Conservation (phyloP, 805 yeast genomes). For the Dipodascus geniculatus region DNA sequence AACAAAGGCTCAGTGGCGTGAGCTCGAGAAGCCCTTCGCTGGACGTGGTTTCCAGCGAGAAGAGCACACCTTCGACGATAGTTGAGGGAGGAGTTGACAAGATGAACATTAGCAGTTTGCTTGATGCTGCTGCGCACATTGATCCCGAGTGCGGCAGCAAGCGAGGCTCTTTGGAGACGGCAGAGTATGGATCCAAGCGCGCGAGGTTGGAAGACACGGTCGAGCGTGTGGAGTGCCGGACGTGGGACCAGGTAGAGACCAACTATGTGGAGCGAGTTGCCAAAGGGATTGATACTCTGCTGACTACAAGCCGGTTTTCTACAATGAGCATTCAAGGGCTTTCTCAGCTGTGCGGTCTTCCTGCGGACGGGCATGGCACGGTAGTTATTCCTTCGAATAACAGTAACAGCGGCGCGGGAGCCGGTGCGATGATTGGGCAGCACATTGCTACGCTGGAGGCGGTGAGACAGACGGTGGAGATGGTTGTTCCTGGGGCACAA, state of each 20-base stretch:
- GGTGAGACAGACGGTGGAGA: slow-evolving; percentile 20
- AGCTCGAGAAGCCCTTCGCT: not conserved
- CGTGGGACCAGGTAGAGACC: slow-evolving; percentile 18
- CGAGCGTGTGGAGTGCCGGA: not conserved
- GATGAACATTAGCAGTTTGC: slow-evolving; percentile 16
- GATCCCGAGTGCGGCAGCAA: slow-evolving; percentile 4
- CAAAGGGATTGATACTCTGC: slow-evolving; percentile 16
- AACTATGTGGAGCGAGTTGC: slow-evolving; percentile 16
- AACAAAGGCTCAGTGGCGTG: slow-evolving; percentile 1
- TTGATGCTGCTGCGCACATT: slow-evolving; percentile 16
- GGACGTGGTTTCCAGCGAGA: not conserved
- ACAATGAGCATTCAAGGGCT: slow-evolving; percentile 9
- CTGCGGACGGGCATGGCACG: not conserved
- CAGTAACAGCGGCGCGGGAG: not conserved
- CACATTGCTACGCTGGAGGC: slow-evolving; percentile 24
- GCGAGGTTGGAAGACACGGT: not conserved
- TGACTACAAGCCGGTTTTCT: slow-evolving; percentile 16
- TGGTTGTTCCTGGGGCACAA: slow-evolving; percentile 12
- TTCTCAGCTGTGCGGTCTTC: not conserved
- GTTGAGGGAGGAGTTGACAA: slow-evolving; percentile 3
- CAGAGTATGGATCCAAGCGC: not conserved
- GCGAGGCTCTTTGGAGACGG: not conserved
- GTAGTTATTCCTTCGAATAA: not conserved
- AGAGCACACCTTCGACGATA: slow-evolving; percentile 2
- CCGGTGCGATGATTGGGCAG: slow-evolving; percentile 5